These are phyloP conservation scores for Scutellaria minor DNA, from an alignment of 257 asterid species.

Conservation along the genomic window DNA sequence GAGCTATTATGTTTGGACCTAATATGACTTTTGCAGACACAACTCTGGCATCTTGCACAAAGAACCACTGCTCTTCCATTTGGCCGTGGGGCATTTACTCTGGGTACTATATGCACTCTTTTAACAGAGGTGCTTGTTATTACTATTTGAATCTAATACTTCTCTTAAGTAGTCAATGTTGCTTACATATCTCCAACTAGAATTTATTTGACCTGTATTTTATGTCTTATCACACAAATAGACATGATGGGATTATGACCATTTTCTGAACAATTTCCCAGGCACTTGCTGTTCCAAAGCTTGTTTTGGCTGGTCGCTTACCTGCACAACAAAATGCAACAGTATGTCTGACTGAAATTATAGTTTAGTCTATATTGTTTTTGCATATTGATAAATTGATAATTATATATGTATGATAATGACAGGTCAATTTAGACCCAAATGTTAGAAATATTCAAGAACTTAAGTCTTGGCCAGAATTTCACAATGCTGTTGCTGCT, in stretches of 20 bases:
- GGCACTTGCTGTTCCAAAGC: constrained; percentile 97
- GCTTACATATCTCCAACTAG: constrained; percentile 4
- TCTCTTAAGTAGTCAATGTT: constrained; percentile 22
- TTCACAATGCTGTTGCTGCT: constrained; percentile 99
- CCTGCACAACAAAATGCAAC: constrained; percentile 98
- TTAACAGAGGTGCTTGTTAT: constrained; percentile 78
- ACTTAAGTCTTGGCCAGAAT: constrained; percentile 94
- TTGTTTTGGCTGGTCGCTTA: constrained; percentile 95
- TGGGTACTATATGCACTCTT: constrained; percentile 90
- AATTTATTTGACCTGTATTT: constrained; percentile 19
- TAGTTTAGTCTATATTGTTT: constrained; percentile 15
- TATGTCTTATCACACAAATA: constrained; percentile 19
- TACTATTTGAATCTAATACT: constrained; percentile 3
- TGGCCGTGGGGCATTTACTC: constrained; percentile 98
- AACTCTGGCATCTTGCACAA: constrained; percentile 99
- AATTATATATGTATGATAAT: constrained; percentile 29
- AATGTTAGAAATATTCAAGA: constrained; percentile 87
- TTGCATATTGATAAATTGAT: constrained; percentile 29
- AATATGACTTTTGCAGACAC: constrained; percentile 59
- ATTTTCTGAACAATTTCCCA: constrained; percentile 38
- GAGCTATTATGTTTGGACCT: constrained; percentile 4
- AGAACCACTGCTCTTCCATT: constrained; percentile 96
- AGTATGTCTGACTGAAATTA: constrained; percentile 49
- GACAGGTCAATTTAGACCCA: constrained; percentile 87
- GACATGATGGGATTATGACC: constrained; percentile 1